Evolutionary conservation across 345 rosid species (phyloP), one percentile per base, ranked within the genome.

Genomic region (Excoecaria agallocha): DNA sequence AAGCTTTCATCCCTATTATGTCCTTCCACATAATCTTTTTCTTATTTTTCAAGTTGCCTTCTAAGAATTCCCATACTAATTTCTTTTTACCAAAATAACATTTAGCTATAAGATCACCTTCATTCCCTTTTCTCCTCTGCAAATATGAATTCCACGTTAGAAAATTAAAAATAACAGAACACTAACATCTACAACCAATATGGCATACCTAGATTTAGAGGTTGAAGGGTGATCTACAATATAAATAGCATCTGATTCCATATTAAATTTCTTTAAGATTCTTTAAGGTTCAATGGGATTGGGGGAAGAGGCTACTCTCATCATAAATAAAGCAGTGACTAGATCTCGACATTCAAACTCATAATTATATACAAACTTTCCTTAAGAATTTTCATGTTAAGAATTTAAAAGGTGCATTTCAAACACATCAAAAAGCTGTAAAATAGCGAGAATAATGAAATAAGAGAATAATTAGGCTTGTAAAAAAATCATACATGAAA

Each of bases 61-160:
- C 71, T 41, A 89, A 76, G 52, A 83, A 37, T 52, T 93, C 92
- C 98, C 98, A 91, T 1, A 91, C 86, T 76, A 91, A 61, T 76
- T 75, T 91, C 55, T 50, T 80, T 66, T 83, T 91, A 1, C 90
- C 85, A 75, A 78, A 91, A 64, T 87, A 87, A 37, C 86, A 79
- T 75, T 93, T 93, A 0, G 86, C 93, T 60, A 82, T 84, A 72
- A 91, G 65, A 41, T 88, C 89, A 15, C 80, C 80, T 68, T 86
- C 86, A 58, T 84, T 24, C 11, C 0, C 62, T 0, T 86, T 22
- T 1, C 49, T 74, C 63, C 79, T 84, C 91, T 87, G 77, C 71
- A 66, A 19, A 22, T n/a, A 37, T 12, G 13, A n/a, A 64, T 61
- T 19, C 16, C 66, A 6, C 13, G 54, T 15, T 6, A 59, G 37